Conservation (phyloP, 495 filamentous ascomycete species). For the Aspergillus egyptiacus region DNA sequence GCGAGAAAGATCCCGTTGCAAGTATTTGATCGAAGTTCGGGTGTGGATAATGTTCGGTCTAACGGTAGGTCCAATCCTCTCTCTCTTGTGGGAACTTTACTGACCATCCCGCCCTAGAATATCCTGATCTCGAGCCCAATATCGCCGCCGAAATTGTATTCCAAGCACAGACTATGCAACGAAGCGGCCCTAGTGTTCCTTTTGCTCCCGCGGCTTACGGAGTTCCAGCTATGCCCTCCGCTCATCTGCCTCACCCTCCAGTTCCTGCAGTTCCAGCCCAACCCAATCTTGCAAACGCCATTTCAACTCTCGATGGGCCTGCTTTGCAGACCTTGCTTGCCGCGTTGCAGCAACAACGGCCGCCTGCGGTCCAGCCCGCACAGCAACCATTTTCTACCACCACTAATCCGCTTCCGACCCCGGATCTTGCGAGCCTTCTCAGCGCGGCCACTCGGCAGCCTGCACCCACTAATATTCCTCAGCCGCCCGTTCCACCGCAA, state of each 20-base stretch:
- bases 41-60: constrained; percentile 64
- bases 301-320: constrained; percentile 61
- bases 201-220: constrained; percentile 42
- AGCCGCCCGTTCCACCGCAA: constrained; percentile 29
- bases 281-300: constrained; percentile 41
- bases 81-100: constrained; percentile 2
- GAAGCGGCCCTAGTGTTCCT: constrained; percentile 36
- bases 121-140: constrained; percentile 69
- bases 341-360: constrained; percentile 46
- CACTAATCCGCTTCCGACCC: constrained; percentile 28
- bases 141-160: constrained; percentile 75
- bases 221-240: constrained; percentile 31
- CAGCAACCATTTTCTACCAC: constrained; percentile 30
- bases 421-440: constrained; percentile 58
- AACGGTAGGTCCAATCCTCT: constrained; percentile 47
- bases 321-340: constrained; percentile 68
- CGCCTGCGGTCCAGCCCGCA: constrained; percentile 34
- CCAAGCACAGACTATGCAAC: constrained; percentile 61
- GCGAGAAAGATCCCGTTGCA: constrained; percentile 69
- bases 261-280: constrained; percentile 31
- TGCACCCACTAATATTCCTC: constrained; percentile 26
- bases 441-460: constrained; percentile 42
- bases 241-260: constrained; percentile 30
- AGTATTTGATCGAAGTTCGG: constrained; percentile 74
- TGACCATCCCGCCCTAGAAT: constrained; percentile 46